Percentiles rank a stretch among this genome's conserved stretches.
phyloP scores from a whole-genome alignment of 2,329 filamentous ascomycete species.

The Diaporthe nobilis region DNA sequence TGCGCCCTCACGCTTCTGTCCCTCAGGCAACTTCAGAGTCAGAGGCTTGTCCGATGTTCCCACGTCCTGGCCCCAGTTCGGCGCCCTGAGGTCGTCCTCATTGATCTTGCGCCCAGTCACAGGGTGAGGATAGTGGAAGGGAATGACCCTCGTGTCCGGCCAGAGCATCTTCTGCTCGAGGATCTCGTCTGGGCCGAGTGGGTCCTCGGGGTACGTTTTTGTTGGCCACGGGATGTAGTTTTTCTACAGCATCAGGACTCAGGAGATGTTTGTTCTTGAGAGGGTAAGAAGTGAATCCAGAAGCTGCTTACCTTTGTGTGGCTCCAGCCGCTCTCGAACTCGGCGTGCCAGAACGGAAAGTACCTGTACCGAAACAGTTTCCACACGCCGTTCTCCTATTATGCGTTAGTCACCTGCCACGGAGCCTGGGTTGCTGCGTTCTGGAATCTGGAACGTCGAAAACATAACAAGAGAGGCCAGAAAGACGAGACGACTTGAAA shows the following conservation, averaged over 20 bases:
- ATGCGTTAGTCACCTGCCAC: neutral
- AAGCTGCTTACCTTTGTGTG: constrained; percentile 56
- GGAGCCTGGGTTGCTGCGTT: neutral
- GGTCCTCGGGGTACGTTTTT: constrained; percentile 63
- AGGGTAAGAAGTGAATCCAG: too few species aligned
- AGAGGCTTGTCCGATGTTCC: constrained; percentile 58
- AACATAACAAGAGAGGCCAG: fast-evolving
- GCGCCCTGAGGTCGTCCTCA: constrained; percentile 64
- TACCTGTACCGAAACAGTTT: constrained; percentile 68
- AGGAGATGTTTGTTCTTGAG: too few species aligned
- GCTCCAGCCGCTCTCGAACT: constrained; percentile 67
- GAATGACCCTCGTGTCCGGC: constrained; percentile 68
- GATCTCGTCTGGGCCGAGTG: constrained; percentile 65
- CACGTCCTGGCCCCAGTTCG: constrained; percentile 58
- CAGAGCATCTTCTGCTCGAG: constrained; percentile 68
- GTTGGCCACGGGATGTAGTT: constrained; percentile 67
- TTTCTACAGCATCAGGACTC: constrained; percentile 44
- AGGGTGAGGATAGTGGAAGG: constrained; percentile 67
- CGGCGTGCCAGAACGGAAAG: constrained; percentile 70
- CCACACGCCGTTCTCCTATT: constrained; percentile 63
- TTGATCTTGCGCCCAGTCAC: constrained; percentile 61
- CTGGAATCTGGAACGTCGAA: neutral
- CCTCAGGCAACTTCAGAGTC: constrained; percentile 55
- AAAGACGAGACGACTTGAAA: neutral
- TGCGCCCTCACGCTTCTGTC: constrained; percentile 53